Evolutionary conservation across 208 protist species (phyloP).

Genomic region (Porcisia deanei): DNA sequence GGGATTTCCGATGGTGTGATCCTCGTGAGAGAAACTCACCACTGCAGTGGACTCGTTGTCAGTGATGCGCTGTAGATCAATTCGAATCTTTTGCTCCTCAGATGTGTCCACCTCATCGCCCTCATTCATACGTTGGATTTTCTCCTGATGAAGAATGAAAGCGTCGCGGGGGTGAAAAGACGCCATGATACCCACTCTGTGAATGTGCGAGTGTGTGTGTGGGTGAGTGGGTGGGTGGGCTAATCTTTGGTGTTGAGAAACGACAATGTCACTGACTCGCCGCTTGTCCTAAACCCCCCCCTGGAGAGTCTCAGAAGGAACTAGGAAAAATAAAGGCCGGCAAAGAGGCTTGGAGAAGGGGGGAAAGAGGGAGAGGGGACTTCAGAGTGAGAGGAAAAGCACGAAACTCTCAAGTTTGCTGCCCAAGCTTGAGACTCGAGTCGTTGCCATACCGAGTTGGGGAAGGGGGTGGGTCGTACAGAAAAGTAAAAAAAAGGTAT

Average conservation of each 20-base stretch:
- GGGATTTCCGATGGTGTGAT: slow-evolving; percentile 93
- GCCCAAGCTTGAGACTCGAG: background rate
- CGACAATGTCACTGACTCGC: background rate
- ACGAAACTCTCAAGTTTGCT: background rate
- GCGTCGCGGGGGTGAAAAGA: slow-evolving; percentile 78
- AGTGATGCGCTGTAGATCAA: slow-evolving; percentile 83
- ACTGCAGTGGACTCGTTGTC: slow-evolving; percentile 78
- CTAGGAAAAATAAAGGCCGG: background rate
- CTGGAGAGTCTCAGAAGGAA: background rate
- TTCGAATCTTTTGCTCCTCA: slow-evolving; percentile 85
- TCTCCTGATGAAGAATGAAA: slow-evolving; percentile 89
- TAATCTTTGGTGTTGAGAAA: slow-evolving; percentile 1
- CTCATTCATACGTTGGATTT: slow-evolving; percentile 86
- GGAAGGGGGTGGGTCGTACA: background rate
- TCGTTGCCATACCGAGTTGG: background rate
- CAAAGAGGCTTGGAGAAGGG: background rate
- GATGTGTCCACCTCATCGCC: slow-evolving; percentile 92
- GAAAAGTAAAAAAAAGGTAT: background rate
- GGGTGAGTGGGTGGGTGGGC: too few relatives aligned
- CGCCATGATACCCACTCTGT: slow-evolving; percentile 31
- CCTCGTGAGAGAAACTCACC: slow-evolving; percentile 89
- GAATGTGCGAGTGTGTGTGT: background rate
- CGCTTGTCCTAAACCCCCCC: background rate
- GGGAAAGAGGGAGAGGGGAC: background rate
- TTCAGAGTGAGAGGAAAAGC: background rate